Conservation (phyloP, 1,139 yeast genomes). For the Saccharomyces hybrid region DNA sequence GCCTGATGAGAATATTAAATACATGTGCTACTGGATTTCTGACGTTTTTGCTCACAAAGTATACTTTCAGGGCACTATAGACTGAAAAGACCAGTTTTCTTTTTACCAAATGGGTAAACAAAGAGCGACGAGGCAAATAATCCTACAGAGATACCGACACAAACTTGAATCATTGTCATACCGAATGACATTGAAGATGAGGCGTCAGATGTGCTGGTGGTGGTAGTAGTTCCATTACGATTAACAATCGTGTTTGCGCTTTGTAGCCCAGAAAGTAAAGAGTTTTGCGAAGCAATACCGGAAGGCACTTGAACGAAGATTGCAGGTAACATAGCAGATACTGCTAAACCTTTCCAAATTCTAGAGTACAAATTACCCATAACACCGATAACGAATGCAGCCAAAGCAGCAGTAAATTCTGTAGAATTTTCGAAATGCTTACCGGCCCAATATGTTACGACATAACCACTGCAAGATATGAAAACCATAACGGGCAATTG, state of each 20-base stretch:
- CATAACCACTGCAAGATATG: slow-evolving; percentile 72
- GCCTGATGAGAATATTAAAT: neutral
- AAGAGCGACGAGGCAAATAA: slow-evolving; percentile 83
- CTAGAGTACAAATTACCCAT: slow-evolving; percentile 84
- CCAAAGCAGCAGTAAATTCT: slow-evolving; percentile 81
- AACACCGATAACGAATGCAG: slow-evolving; percentile 87
- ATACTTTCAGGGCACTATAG: slow-evolving; percentile 36
- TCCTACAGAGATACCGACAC: slow-evolving; percentile 91
- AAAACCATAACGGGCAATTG: slow-evolving; percentile 78
- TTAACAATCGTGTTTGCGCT: slow-evolving; percentile 67
- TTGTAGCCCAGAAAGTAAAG: slow-evolving; percentile 69
- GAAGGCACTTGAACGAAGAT: slow-evolving; percentile 92
- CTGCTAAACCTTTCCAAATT: slow-evolving; percentile 86
- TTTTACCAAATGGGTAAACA: slow-evolving; percentile 87
- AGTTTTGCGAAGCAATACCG: slow-evolving; percentile 85
- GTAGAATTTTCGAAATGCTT: slow-evolving; percentile 62
- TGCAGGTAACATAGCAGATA: slow-evolving; percentile 92
- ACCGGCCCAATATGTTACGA: slow-evolving; percentile 80
- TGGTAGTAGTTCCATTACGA: slow-evolving; percentile 26
- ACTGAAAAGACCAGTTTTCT: slow-evolving; percentile 79
- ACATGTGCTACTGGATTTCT: neutral
- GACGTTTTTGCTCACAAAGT: neutral
- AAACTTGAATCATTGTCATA: slow-evolving; percentile 83
- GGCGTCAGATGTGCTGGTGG: slow-evolving; percentile 23
- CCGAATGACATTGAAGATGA: slow-evolving; percentile 52